These are phyloP conservation scores for Pogostemon cablin DNA, from an alignment of 257 asterid species.

Conservation along the genomic window DNA sequence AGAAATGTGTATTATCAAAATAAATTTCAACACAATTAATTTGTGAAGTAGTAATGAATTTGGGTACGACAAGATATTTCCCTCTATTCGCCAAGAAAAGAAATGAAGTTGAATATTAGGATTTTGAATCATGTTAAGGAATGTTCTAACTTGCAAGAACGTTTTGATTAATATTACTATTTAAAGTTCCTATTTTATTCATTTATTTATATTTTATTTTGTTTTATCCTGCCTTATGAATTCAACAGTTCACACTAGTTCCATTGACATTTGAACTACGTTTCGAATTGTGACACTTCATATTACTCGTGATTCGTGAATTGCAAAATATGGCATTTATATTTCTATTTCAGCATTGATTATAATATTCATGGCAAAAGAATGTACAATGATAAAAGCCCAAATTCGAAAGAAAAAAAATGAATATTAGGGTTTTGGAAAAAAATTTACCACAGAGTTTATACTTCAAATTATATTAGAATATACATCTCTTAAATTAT, in stretches of 20 bases:
- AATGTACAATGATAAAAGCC: not conserved
- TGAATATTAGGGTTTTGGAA: no score
- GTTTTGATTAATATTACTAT: not conserved
- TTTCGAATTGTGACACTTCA: conserved; percentile 4
- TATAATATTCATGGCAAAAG: not conserved
- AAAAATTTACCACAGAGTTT: no score
- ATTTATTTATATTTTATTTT: not conserved
- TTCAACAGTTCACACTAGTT: conserved; percentile 2
- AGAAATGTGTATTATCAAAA: no score
- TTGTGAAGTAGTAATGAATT: no score
- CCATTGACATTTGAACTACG: not conserved
- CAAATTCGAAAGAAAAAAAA: not conserved
- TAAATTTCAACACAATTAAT: no score
- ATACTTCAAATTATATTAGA: no score
- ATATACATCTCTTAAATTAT: no score
- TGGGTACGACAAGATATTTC: no score
- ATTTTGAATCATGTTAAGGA: not conserved
- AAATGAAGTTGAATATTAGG: no score
- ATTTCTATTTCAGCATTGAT: conserved; percentile 1
- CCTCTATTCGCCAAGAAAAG: no score
- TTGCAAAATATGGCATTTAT: conserved; percentile 20
- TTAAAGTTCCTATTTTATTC: not conserved
- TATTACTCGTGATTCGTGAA: conserved; percentile 35
- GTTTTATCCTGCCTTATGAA: no score
- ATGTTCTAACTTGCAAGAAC: conserved; percentile 8